A percentile compares a stretch with the other conserved stretches of the same genome.
Conservation (phyloP, 2,329 filamentous ascomycete species). For the Fusarium beomiforme region DNA sequence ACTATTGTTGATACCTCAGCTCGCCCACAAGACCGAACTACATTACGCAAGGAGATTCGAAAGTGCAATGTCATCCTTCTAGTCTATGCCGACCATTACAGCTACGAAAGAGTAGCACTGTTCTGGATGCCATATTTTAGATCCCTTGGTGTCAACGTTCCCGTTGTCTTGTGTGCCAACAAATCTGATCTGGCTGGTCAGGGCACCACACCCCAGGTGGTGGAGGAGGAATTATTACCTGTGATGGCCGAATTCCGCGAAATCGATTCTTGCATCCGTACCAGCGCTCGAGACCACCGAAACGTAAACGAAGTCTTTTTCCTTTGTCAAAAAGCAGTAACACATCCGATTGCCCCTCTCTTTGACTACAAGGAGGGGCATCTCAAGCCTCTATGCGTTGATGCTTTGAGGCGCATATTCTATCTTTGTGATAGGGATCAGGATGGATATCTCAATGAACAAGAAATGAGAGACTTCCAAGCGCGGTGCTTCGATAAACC, state of each 20-base stretch:
- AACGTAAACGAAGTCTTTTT: slow-evolving; percentile 98
- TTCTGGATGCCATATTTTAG: slow-evolving; percentile 99
- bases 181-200: slow-evolving; percentile 89
- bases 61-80: slow-evolving; percentile 97
- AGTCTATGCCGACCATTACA: slow-evolving; percentile 98
- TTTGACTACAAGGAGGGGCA: slow-evolving; percentile 94
- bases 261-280: slow-evolving; percentile 96
- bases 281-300: slow-evolving; percentile 88
- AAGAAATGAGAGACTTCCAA: slow-evolving; percentile 92
- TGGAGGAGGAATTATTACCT: slow-evolving; percentile 97
- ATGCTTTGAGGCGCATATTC: slow-evolving; percentile 89
- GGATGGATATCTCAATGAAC: slow-evolving; percentile 89
- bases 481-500: slow-evolving; percentile 91
- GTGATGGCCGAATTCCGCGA: slow-evolving; percentile 99
- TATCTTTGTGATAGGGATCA: slow-evolving; percentile 97
- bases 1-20: slow-evolving; percentile 98
- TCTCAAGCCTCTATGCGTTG: slow-evolving; percentile 88
- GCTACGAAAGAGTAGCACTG: slow-evolving; percentile 94
- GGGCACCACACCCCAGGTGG: slow-evolving; percentile 81
- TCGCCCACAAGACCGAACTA: slow-evolving; percentile 90
- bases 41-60: slow-evolving; percentile 90
- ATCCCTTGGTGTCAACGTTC: slow-evolving; percentile 97
- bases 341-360: slow-evolving; percentile 93
- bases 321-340: slow-evolving; percentile 97
- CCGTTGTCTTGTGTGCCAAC: slow-evolving; percentile 95